phyloP scores from a whole-genome alignment of 2,329 filamentous ascomycete species.

The Fusarium transvaalense region DNA sequence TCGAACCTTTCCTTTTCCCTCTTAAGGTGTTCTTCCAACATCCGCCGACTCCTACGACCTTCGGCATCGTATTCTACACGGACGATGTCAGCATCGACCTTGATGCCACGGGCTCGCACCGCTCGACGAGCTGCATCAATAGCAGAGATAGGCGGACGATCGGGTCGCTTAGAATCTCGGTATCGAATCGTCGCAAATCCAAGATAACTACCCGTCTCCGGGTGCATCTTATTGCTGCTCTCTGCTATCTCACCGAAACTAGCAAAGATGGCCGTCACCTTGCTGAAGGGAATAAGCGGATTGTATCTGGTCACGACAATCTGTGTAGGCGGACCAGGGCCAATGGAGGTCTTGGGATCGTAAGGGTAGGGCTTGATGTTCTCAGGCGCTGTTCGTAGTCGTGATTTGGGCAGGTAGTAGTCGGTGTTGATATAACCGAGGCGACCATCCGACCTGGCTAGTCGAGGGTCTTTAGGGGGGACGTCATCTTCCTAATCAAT shows the following conservation, averaged over 20 bases:
- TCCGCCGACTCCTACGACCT: constrained; percentile 81
- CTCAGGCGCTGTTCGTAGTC: constrained; percentile 79
- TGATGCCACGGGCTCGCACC: constrained; percentile 79
- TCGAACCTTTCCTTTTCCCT: constrained; percentile 74
- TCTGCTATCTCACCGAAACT: constrained; percentile 89
- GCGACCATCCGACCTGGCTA: constrained; percentile 73
- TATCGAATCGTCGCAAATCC: constrained; percentile 94
- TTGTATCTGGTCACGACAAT: constrained; percentile 98
- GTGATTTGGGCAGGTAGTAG: constrained; percentile 78
- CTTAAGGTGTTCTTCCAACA: constrained; percentile 81
- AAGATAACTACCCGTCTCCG: constrained; percentile 91
- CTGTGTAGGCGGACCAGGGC: constrained; percentile 88
- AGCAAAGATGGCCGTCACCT: constrained; percentile 80
- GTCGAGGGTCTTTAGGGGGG: constrained; percentile 84
- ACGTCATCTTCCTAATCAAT: constrained; percentile 81
- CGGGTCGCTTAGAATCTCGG: constrained; percentile 72
- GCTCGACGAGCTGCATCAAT: constrained; percentile 86
- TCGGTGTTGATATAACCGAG: constrained; percentile 77
- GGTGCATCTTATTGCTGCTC: constrained; percentile 94
- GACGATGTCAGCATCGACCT: constrained; percentile 82
- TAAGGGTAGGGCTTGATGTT: constrained; percentile 84
- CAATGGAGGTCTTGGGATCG: constrained; percentile 85
- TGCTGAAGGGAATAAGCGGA: constrained; percentile 83
- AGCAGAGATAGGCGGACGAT: constrained; percentile 68
- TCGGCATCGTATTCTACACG: constrained; percentile 91